Base-by-base conservation (phyloP, 1,139 yeast species). In the Candida dubliniensis region DNA sequence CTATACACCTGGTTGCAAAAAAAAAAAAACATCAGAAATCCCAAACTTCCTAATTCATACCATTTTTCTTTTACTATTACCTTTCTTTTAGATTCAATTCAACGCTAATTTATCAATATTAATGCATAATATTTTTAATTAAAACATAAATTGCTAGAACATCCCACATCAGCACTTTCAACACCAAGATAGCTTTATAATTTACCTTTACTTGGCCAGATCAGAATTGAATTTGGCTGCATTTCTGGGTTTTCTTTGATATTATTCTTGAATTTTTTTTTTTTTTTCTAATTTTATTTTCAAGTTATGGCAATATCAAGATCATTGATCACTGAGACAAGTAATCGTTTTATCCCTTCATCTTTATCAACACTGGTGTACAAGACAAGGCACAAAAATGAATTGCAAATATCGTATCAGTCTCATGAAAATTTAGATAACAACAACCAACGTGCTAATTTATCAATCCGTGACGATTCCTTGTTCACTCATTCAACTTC, bases 281-380 rank as follows among this genome's bases (percentile, higher is more conserved):
- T 34, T 11, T 23, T 34, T 24, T 24, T 18, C 23, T 23, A 14
- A 34, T n/a, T 33, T 18, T 18, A 8, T 24, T 38, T 34, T 26
- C 24, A 15, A 41, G 41, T 30, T 40, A 43, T 43, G 46, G 36
- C 44, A 36, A 24, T 34, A n/a, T 27, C 43, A 30, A 40, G 46
- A 40, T 43, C 43, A 24, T 46, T 42, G 36, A 44, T 47, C 9
- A 40, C 47, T 5, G 49, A 51, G 41, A 31, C 38, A n/a, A 51
- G 55, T n/a, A 41, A 49, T 24, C 47, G 66, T n/a, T 57, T 60
- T 34, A 53, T 61, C 25, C 65, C 66, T 8, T 41, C 48, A 1
- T 49, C 55, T 8, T 50, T 58, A 12, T 58, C 62, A 1, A 44
- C 59, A 4, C 59, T 51, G 56, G 56, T 45, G 2, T 61, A 58